A percentile compares a stretch with the other conserved stretches of the same genome.
phyloP scores from a whole-genome alignment of 2,329 filamentous ascomycete species.

The Epichloe sp. region DNA sequence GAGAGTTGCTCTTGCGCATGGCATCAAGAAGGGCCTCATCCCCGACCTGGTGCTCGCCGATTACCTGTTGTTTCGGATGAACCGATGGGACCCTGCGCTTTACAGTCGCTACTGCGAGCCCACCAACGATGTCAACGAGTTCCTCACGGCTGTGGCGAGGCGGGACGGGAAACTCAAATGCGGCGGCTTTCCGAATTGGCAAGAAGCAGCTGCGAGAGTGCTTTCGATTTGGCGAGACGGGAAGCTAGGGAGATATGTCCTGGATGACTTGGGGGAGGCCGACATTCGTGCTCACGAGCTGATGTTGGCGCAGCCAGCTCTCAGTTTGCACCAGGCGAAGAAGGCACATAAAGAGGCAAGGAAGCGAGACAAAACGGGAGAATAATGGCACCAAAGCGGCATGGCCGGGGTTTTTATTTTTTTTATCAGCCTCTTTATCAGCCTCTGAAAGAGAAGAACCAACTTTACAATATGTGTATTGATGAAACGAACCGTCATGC shows the following conservation, averaged over 20 bases:
- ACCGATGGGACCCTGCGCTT: slow-evolving; percentile 46
- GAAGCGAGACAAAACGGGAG: slow-evolving; percentile 26
- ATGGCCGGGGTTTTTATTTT: too few relatives aligned
- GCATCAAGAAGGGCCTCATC: slow-evolving; percentile 81
- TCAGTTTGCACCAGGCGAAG: slow-evolving; percentile 56
- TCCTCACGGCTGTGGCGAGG: slow-evolving; percentile 57
- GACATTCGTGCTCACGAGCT: slow-evolving; percentile 37
- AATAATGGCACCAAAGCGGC: neutral
- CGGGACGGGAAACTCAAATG: slow-evolving; percentile 65
- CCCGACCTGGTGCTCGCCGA: slow-evolving; percentile 68
- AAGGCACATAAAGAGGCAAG: slow-evolving; percentile 50
- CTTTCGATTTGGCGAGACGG: slow-evolving; percentile 74
- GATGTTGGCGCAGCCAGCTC: slow-evolving; percentile 30
- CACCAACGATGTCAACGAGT: slow-evolving; percentile 69
- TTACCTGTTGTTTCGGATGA: slow-evolving; percentile 79
- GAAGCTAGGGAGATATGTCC: slow-evolving; percentile 58
- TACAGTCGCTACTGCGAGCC: slow-evolving; percentile 54
- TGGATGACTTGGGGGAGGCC: slow-evolving; percentile 61
- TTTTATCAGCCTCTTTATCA: too few relatives aligned
- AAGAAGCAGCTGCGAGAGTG: slow-evolving; percentile 65
- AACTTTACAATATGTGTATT: neutral
- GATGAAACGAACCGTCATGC: neutral
- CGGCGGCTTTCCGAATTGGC: slow-evolving; percentile 56
- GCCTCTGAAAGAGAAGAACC: neutral
- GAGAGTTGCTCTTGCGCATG: slow-evolving; percentile 82